A percentile compares a stretch with the other conserved stretches of the same genome.
Conservation (phyloP, 2,329 filamentous ascomycete genomes). For the Acephala macrosclerotiorum region DNA sequence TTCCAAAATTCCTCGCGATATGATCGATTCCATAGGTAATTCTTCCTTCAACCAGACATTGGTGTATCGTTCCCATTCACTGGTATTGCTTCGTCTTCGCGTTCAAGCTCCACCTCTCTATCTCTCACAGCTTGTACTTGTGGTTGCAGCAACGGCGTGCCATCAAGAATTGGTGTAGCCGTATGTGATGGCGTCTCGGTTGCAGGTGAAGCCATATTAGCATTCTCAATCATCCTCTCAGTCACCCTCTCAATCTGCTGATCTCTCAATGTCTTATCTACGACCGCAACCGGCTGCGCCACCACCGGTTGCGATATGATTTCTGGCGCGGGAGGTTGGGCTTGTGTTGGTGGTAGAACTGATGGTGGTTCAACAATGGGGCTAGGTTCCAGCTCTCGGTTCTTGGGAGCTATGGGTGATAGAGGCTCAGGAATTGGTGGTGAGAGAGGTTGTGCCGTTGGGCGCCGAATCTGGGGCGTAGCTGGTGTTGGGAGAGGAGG, state of each 20-base stretch:
- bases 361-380: neutral
- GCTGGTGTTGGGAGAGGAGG: neutral
- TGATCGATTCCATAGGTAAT: too few relatives aligned
- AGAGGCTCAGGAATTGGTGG: neutral
- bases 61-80: too few relatives aligned
- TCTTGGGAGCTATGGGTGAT: neutral
- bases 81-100: too few relatives aligned
- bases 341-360: neutral
- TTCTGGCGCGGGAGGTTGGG: neutral
- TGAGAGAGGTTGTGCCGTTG: neutral
- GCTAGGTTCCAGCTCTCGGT: neutral
- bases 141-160: too few relatives aligned
- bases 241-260: constrained; percentile 28
- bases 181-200: neutral
- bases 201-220: constrained; percentile 16
- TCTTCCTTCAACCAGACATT: too few relatives aligned
- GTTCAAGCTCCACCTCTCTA: too few relatives aligned
- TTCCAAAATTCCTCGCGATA: too few relatives aligned
- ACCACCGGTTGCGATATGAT: too few relatives aligned
- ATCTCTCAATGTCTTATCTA: constrained; percentile 4
- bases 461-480: neutral
- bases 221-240: constrained; percentile 33
- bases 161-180: neutral
- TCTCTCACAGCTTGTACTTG: too few relatives aligned
- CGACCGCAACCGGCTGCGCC: too few relatives aligned